Evolutionary conservation across 495 filamentous ascomycete species (phyloP).

Genomic region (Darksidea phi): DNA sequence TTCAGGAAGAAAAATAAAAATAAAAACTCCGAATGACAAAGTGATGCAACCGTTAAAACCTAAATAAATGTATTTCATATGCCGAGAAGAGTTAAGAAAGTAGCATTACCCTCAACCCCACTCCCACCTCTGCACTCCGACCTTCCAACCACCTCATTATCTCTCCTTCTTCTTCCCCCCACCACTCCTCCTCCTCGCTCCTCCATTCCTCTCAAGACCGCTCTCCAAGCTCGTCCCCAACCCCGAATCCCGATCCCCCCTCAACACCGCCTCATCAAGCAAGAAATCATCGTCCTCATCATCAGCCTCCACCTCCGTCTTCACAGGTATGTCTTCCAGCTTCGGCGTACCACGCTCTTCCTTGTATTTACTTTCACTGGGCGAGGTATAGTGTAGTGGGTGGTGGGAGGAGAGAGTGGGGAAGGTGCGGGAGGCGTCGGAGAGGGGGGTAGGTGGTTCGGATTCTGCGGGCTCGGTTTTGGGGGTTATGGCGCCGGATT

Average conservation of each 20-base stretch:
- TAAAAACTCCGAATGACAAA: too few species aligned
- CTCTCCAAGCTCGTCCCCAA: slow-evolving; percentile 11
- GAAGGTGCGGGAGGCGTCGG: slow-evolving; percentile 55
- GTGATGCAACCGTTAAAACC: too few species aligned
- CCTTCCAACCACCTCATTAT: too few species aligned
- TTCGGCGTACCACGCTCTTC: slow-evolving; percentile 19
- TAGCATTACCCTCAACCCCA: too few species aligned
- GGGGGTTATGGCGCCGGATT: slow-evolving; percentile 33
- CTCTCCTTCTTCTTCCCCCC: too few species aligned
- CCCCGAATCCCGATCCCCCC: slow-evolving; percentile 27
- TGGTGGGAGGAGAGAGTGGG: slow-evolving; percentile 55
- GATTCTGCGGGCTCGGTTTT: slow-evolving; percentile 17
- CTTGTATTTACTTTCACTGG: slow-evolving; percentile 34
- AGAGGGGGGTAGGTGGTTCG: slow-evolving; percentile 34
- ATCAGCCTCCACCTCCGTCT: slow-evolving; percentile 40
- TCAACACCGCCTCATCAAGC: too few species aligned
- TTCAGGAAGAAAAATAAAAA: too few species aligned
- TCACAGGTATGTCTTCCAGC: slow-evolving; percentile 25
- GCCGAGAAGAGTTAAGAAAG: too few species aligned
- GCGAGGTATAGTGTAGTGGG: slow-evolving; percentile 47
- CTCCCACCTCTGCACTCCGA: too few species aligned
- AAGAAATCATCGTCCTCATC: slow-evolving; percentile 42
- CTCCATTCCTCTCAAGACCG: too few species aligned
- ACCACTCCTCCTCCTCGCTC: too few species aligned
- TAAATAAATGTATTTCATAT: too few species aligned